These are phyloP conservation scores for Nicotiana paniculata DNA, from an alignment of 257 asterid species.

Conservation along the genomic window DNA sequence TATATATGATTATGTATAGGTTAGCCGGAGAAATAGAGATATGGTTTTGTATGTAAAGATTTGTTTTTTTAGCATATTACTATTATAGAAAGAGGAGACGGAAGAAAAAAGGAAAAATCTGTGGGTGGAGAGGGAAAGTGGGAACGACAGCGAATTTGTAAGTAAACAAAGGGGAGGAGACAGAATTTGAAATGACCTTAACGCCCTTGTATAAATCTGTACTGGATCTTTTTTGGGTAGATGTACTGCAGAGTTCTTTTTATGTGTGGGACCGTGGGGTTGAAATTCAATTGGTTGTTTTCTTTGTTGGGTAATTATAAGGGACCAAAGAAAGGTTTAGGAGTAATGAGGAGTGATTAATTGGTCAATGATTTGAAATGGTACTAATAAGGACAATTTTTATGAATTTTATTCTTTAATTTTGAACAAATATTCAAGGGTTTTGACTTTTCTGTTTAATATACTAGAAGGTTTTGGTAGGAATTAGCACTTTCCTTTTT, in stretches of 20 bases:
- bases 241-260: constrained; percentile 31
- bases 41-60: background rate
- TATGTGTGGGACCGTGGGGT: background rate
- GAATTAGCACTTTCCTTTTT: background rate
- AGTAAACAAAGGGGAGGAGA: constrained; percentile 17
- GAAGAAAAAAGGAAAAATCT: constrained; percentile 17
- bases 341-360: constrained; percentile 4
- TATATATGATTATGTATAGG: background rate
- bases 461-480: background rate
- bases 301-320: background rate
- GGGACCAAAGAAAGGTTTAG: background rate
- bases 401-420: too few relatives aligned
- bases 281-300: background rate
- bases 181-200: constrained; percentile 11
- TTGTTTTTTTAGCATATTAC: background rate
- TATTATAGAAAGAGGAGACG: background rate
- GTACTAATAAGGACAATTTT: background rate
- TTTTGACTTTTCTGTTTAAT: background rate
- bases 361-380: constrained; percentile 9
- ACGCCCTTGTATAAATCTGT: constrained; percentile 22
- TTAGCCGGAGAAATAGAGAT: constrained; percentile 15
- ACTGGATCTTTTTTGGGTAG: constrained; percentile 14
- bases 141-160: constrained; percentile 38
- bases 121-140: constrained; percentile 26
- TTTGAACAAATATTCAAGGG: background rate